Evolutionary conservation across 306 rosid species (phyloP), one percentile per base, ranked within the genome.

Genomic region (Trifolium subterraneum): DNA sequence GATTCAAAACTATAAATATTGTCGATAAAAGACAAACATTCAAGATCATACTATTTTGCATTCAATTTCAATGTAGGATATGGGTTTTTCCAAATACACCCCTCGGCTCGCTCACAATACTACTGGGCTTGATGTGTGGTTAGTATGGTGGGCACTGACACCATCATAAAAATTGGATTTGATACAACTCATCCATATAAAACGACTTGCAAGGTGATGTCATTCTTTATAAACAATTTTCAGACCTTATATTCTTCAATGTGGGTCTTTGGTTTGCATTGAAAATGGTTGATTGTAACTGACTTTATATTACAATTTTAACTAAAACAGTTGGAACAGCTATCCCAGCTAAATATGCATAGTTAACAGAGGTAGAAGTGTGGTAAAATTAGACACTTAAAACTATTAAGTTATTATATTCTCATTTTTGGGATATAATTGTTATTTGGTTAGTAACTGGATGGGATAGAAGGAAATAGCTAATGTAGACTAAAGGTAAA

Each of bases 401-500:
- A 52, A 52, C 59, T 52, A 9, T 18, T 18, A 47, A 47, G 12
- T 52, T 5, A 20, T 22, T 54, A 54, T 10, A 5, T 23, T 56
- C 13, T 23, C 8, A 12, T 23, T 11, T 63, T 33, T 15, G 19
- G 68, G 29, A 63, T 35, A 16, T 4, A 38, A 11, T 19, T 56
- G 18, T 29, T 33, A 45, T 64, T 25, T 47, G 51, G 59, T 72
- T 19, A 58, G n/a, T n/a, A n/a, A n/a, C n/a, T n/a, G n/a, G n/a
- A n/a, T n/a, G n/a, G n/a, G n/a, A n/a, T n/a, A n/a, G n/a, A n/a
- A 75, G 20, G 55, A 48, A 76, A 35, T 18, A 6, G 59, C 58
- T 64, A 31, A n/a, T 41, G 76, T 44, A 50, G 44, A 35, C 41
- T 74, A 69, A 38, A 50, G 22, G 44, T n/a, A 62, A 64, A 64